Percentiles rank a stretch among this genome's conserved stretches.
phyloP scores from a whole-genome alignment of 306 rosid genomes.

The Prunus dulcis region DNA sequence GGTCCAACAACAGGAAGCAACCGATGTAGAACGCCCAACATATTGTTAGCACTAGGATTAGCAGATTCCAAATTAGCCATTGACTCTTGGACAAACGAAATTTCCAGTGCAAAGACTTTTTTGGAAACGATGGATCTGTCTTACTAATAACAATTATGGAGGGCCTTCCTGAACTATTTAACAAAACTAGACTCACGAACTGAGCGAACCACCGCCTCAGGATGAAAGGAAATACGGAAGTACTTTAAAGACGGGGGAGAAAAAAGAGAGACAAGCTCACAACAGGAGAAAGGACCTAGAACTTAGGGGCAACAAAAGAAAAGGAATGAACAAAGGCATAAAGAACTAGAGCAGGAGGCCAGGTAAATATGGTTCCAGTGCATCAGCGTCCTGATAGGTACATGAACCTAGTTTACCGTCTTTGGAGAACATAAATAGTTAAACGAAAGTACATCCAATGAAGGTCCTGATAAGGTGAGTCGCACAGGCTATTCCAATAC shows the following conservation, averaged over 20 bases:
- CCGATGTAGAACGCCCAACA: conserved; percentile 35
- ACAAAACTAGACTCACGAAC: conserved; percentile 5
- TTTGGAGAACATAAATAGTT: neutral
- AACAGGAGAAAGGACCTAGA: conserved; percentile 1
- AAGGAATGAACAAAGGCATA: neutral
- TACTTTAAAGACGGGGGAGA: neutral
- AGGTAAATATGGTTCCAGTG: conserved; percentile 22
- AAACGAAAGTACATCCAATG: neutral
- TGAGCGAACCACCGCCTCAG: neutral
- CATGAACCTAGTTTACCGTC: conserved; percentile 15
- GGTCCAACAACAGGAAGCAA: conserved; percentile 65
- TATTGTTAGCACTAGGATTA: conserved; percentile 27
- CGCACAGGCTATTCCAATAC: conserved; percentile 26
- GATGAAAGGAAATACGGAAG: conserved; percentile 4
- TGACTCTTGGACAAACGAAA: conserved; percentile 23
- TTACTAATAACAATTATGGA: neutral
- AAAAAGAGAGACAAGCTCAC: neutral
- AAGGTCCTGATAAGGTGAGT: conserved; percentile 16
- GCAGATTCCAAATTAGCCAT: conserved; percentile 54
- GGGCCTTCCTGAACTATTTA: conserved; percentile 1
- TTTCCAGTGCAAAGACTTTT: conserved; percentile 15
- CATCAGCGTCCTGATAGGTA: conserved; percentile 16
- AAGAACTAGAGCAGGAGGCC: neutral
- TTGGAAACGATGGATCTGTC: neutral
- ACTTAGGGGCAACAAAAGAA: neutral